A percentile compares a stretch with the other conserved stretches of the same genome.
phyloP scores from a whole-genome alignment of 345 rosid genomes.

The Gossypium stocksii region DNA sequence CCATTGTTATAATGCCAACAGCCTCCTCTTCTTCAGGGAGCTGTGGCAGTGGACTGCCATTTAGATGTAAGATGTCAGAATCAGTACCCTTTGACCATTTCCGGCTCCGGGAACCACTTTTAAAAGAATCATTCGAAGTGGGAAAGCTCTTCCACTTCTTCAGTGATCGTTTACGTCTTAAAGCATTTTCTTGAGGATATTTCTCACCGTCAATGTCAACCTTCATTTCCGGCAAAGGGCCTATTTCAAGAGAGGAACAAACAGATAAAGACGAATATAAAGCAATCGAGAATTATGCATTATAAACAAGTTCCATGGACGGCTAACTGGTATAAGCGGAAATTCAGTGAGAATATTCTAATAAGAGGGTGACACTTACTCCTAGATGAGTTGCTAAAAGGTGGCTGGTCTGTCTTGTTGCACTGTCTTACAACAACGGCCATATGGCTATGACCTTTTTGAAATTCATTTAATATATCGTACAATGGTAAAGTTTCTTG shows the following conservation, averaged over 20 bases:
- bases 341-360: not conserved
- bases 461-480: constrained; percentile 96
- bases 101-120: constrained; percentile 49
- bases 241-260: constrained; percentile 23
- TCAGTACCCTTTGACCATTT: constrained; percentile 74
- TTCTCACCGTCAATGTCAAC: constrained; percentile 49
- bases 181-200: constrained; percentile 32
- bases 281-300: not conserved
- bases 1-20: constrained; percentile 92
- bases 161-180: constrained; percentile 58
- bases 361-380: constrained; percentile 30
- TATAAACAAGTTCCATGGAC: not conserved
- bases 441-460: constrained; percentile 99
- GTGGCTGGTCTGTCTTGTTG: constrained; percentile 31
- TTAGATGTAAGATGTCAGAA: constrained; percentile 64
- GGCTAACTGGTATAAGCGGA: not conserved
- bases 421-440: constrained; percentile 74
- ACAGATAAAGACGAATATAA: not conserved
- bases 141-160: constrained; percentile 92
- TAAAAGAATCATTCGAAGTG: constrained; percentile 27
- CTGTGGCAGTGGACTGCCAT: constrained; percentile 57
- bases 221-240: constrained; percentile 41
- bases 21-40: constrained; percentile 76
- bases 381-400: constrained; percentile 16
- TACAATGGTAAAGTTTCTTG: constrained; percentile 81